Conservation (phyloP, 305 asterid species). For the Fraxinus velutina region DNA sequence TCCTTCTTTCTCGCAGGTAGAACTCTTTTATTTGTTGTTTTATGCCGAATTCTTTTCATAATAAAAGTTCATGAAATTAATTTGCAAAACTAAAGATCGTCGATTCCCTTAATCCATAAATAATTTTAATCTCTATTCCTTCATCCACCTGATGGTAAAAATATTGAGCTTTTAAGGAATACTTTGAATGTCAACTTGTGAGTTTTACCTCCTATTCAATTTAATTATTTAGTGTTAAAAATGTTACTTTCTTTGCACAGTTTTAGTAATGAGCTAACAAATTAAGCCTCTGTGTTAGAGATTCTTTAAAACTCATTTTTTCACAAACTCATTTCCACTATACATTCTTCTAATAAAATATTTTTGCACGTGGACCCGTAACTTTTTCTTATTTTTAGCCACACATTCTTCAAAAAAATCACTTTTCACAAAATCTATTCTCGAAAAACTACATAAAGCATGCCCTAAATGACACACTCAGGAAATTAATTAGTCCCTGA, state of each 20-base stretch:
- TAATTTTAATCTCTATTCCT: not conserved
- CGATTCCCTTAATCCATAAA: not conserved
- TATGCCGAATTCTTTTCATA: not conserved
- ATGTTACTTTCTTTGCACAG: not conserved
- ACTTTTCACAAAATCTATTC: not conserved
- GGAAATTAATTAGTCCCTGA: not conserved
- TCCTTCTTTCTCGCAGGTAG: conserved; percentile 58
- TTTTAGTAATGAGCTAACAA: not conserved
- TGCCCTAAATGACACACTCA: not conserved
- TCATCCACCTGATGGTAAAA: not conserved
- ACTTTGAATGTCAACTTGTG: not conserved
- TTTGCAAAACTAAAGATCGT: not conserved
- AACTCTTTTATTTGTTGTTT: not conserved
- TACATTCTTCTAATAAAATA: no score
- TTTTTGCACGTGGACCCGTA: not conserved
- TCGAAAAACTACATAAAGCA: not conserved
- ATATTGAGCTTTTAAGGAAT: not conserved
- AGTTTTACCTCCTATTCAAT: not conserved
- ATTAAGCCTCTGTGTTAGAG: not conserved
- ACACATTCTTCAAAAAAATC: not conserved
- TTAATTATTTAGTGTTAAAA: not conserved
- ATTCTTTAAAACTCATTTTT: no score
- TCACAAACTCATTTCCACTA: not conserved
- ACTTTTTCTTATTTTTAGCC: not conserved
- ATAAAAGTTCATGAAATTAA: not conserved